Evolutionary conservation across 2,329 filamentous ascomycete genomes (phyloP).

Genomic region (Aureobasidium pullulans): DNA sequence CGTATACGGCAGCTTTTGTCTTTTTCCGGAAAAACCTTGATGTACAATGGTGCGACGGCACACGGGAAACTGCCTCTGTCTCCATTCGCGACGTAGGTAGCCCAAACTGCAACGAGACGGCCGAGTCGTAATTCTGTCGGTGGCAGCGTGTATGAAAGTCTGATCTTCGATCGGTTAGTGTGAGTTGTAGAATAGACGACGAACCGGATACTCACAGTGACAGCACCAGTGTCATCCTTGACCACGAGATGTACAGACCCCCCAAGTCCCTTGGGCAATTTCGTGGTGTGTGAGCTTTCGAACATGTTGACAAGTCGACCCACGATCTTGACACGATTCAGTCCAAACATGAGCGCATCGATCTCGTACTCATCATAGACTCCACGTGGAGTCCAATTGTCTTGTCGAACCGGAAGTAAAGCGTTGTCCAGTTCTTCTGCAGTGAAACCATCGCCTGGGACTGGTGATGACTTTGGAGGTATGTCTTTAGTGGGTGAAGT

Average conservation of each 20-base stretch:
- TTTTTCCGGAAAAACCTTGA: slow-evolving; percentile 52
- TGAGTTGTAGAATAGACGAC: neutral
- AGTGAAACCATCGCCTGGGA: slow-evolving; percentile 48
- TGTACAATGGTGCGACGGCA: slow-evolving; percentile 42
- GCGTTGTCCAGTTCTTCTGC: slow-evolving; percentile 33
- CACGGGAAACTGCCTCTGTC: slow-evolving; percentile 35
- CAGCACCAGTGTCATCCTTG: slow-evolving; percentile 48
- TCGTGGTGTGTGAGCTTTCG: slow-evolving; percentile 36
- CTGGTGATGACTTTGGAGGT: slow-evolving; percentile 6
- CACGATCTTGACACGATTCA: slow-evolving; percentile 43
- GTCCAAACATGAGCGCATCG: slow-evolving; percentile 42
- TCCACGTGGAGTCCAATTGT: slow-evolving; percentile 42
- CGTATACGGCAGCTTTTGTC: slow-evolving; percentile 48
- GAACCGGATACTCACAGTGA: slow-evolving; percentile 37
- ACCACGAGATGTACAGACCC: slow-evolving; percentile 49
- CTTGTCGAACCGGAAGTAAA: slow-evolving; percentile 17
- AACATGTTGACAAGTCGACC: slow-evolving; percentile 52
- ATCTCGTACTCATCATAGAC: slow-evolving; percentile 42
- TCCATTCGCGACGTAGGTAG: slow-evolving; percentile 46
- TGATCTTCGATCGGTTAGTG: slow-evolving; percentile 32
- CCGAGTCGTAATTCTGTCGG: slow-evolving; percentile 43
- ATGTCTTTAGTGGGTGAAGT: slow-evolving; percentile 20
- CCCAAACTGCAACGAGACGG: slow-evolving; percentile 50
- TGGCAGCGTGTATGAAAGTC: slow-evolving; percentile 42
- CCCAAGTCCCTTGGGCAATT: slow-evolving; percentile 38